Evolutionary conservation across 1,284 basidiomycete species (phyloP).

Genomic region (Irpex sp.): DNA sequence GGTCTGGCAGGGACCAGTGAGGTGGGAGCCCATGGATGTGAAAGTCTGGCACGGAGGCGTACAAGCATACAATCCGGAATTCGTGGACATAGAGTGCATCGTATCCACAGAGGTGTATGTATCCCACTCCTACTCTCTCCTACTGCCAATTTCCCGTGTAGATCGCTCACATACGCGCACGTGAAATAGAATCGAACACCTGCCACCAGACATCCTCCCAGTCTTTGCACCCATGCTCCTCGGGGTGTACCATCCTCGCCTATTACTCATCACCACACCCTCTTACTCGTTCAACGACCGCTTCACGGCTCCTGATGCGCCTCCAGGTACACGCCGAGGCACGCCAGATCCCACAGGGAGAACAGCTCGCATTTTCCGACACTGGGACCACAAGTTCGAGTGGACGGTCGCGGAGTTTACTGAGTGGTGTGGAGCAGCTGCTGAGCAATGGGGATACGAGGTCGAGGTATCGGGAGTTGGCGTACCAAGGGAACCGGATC

Average conservation of each 20-base stretch:
- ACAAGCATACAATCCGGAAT: slow-evolving; percentile 70
- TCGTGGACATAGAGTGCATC: slow-evolving; percentile 79
- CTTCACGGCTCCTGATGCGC: slow-evolving; percentile 65
- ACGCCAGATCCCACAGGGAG: slow-evolving; percentile 73
- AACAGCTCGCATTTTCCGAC: slow-evolving; percentile 72
- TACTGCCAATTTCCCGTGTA: neutral
- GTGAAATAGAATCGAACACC: slow-evolving; percentile 79
- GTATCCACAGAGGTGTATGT: slow-evolving; percentile 84
- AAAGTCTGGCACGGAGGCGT: slow-evolving; percentile 84
- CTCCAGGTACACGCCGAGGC: slow-evolving; percentile 45
- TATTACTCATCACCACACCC: slow-evolving; percentile 86
- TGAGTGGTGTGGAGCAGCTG: slow-evolving; percentile 63
- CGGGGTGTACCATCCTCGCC: slow-evolving; percentile 77
- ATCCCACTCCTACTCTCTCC: neutral
- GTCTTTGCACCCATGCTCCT: slow-evolving; percentile 81
- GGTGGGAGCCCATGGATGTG: slow-evolving; percentile 76
- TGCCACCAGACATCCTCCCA: slow-evolving; percentile 66
- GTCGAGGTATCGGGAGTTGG: slow-evolving; percentile 58
- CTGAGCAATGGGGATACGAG: slow-evolving; percentile 73
- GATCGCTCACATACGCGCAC: neutral
- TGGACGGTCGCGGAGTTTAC: slow-evolving; percentile 84
- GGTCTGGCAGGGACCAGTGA: slow-evolving; percentile 20
- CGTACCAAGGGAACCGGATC: slow-evolving; percentile 51
- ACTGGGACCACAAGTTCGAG: slow-evolving; percentile 91
- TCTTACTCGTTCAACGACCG: slow-evolving; percentile 88